Evolutionary conservation across 1,139 yeast genomes (phyloP), one percentile per base, ranked within the genome.

Genomic region (Groenewaldozyma auringiensis): DNA sequence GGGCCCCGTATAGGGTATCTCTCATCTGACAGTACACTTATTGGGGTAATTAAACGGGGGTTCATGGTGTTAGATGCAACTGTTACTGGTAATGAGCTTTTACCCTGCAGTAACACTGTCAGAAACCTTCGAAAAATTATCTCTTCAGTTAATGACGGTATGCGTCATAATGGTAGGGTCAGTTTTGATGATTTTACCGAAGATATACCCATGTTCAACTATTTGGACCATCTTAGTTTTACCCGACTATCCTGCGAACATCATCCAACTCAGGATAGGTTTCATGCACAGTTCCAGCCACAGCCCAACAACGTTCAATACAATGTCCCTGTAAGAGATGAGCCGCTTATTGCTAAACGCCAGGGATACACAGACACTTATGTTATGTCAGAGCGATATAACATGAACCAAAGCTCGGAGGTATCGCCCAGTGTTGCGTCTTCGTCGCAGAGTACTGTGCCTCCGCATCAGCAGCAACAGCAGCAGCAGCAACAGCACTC

Each of bases 1-100:
- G 47, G 53, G 2, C 49, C 51, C 2, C 33, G 43, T 4, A 47
- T 53, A 2, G 43, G 46, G 13, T 49, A 49, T 37, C 25, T 35
- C 11, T 35, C 38, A 9, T 35, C 38, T 6, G 38, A 35, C 25
- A 16, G 22, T 9, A 20, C 38, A 4, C 25, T 35, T 17, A 20
- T 35, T 13, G 20, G 38, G 11, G 25, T 35, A n/a, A 18, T 35
- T 18, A 35, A 35, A 18, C 8, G 20, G n/a, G 38, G 21, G n/a
- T 14, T 18, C 21, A 16, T 14, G 25, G 38, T 35, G 8, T 18
- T 35, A 20, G 38, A 35, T 20, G 25, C 16, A 11, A 35, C 38
- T 4, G 38, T 35, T 4, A 20, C 16, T 14, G 22, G 25, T 35
- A 35, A 35, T 35, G 25, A 35, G n/a, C 38, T 35, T 20, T 18